Conservation (phyloP, 176 grass and related monocot species). For the Musa itinerans region DNA sequence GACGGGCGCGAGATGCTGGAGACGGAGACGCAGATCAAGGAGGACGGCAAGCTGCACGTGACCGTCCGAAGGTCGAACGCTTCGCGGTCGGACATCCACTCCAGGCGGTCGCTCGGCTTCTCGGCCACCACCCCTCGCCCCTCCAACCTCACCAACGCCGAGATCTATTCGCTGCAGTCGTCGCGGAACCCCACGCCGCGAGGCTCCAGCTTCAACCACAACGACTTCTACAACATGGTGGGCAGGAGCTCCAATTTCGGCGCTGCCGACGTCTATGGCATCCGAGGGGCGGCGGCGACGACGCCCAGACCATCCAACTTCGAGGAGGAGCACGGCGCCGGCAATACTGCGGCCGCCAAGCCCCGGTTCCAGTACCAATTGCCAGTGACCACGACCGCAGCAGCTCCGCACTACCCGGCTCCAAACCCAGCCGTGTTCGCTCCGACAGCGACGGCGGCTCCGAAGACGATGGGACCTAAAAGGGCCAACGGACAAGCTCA, state of each 20-base stretch:
- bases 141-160: constrained; percentile 71
- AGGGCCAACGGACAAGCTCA: constrained; percentile 8
- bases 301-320: constrained; percentile 13
- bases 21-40: constrained; percentile 4
- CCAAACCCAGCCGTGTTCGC: constrained; percentile 9
- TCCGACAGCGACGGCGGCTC: background rate
- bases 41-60: constrained; percentile 13
- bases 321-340: constrained; percentile 9
- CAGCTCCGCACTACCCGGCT: constrained; percentile 9
- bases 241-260: constrained; percentile 15
- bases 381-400: background rate
- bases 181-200: constrained; percentile 79
- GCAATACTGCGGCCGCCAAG: background rate
- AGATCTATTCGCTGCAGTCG: constrained; percentile 90
- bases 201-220: constrained; percentile 82
- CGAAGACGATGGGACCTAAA: background rate
- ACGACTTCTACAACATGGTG: constrained; percentile 80
- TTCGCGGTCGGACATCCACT: constrained; percentile 13
- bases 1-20: constrained; percentile 1
- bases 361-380: constrained; percentile 10
- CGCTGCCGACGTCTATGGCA: constrained; percentile 4
- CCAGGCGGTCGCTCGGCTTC: constrained; percentile 5
- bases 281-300: background rate
- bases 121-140: constrained; percentile 33
- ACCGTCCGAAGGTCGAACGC: constrained; percentile 10